Percentiles rank a stretch among this genome's conserved stretches.
Conservation (phyloP, 306 rosid species). For the cucumber (Cucumis sativus) region DNA sequence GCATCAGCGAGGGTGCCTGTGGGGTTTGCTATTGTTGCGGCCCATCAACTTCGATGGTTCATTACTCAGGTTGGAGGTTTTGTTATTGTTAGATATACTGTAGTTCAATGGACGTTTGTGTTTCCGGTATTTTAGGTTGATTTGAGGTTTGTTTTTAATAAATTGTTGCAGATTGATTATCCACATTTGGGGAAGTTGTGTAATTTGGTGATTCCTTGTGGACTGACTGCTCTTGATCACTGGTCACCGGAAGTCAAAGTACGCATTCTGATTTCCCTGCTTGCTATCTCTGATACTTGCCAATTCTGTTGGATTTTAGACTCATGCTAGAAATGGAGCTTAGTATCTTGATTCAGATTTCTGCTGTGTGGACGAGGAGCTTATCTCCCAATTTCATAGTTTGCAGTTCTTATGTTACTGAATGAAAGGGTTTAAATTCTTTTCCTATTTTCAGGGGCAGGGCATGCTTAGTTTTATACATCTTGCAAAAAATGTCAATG, state of each 20-base stretch:
- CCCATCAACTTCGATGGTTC: conserved; percentile 83
- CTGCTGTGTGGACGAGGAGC: neutral
- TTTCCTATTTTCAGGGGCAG: conserved; percentile 52
- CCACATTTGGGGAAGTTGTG: conserved; percentile 69
- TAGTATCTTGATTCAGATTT: neutral
- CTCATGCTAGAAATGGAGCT: neutral
- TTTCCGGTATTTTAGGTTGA: neutral
- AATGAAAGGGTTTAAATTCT: neutral
- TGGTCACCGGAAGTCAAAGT: conserved; percentile 94
- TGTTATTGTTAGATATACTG: neutral
- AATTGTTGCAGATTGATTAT: conserved; percentile 47
- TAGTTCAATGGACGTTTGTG: neutral
- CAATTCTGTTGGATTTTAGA: neutral
- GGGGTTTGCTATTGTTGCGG: conserved; percentile 59
- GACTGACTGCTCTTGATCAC: conserved; percentile 72
- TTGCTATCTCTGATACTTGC: neutral
- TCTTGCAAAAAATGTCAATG: conserved; percentile 50
- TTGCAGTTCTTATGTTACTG: neutral
- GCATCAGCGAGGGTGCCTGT: conserved; percentile 74
- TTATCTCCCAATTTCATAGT: neutral
- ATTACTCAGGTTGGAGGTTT: conserved; percentile 49
- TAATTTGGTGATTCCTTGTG: conserved; percentile 75
- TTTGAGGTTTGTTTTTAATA: neutral
- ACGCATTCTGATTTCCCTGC: conserved; percentile 12
- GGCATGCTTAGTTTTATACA: conserved; percentile 60